These are phyloP conservation scores for Phytophthora pseudosyringae DNA, from an alignment of 352 stramenopile genomes.

Conservation along the genomic window DNA sequence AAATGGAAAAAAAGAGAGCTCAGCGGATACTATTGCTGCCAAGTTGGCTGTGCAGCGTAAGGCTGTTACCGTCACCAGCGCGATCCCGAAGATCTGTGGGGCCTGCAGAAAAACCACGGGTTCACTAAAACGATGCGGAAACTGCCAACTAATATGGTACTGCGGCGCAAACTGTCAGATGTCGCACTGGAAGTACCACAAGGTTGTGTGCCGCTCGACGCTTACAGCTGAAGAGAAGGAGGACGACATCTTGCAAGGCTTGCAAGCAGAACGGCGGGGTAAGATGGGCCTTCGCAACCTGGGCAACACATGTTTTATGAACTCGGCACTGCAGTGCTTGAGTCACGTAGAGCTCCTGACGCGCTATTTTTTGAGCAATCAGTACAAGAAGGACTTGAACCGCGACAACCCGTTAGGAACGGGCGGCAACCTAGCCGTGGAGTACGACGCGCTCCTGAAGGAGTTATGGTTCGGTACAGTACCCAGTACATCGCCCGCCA, in stretches of 20 bases:
- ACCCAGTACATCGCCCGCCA: slow-evolving; percentile 68
- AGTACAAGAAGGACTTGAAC: slow-evolving; percentile 96
- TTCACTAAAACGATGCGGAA: slow-evolving; percentile 74
- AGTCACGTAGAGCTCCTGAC: slow-evolving; percentile 94
- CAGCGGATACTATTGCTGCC: neutral
- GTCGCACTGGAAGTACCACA: slow-evolving; percentile 88
- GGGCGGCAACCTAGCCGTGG: slow-evolving; percentile 92
- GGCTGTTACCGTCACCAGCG: slow-evolving; percentile 30
- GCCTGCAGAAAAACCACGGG: slow-evolving; percentile 56
- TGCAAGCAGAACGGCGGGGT: slow-evolving; percentile 62
- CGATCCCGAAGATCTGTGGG: slow-evolving; percentile 67
- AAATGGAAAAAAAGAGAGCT: slow-evolving; percentile 30
- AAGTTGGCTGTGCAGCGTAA: slow-evolving; percentile 44
- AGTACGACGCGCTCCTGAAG: slow-evolving; percentile 95
- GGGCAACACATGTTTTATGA: slow-evolving; percentile 88
- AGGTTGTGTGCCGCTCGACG: slow-evolving; percentile 53
- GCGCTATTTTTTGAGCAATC: slow-evolving; percentile 94
- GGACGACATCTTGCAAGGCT: slow-evolving; percentile 44
- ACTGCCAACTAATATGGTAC: slow-evolving; percentile 83
- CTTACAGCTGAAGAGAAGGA: slow-evolving; percentile 50
- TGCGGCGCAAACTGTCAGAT: slow-evolving; percentile 74
- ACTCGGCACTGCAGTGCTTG: slow-evolving; percentile 90
- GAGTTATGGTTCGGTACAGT: slow-evolving; percentile 94
- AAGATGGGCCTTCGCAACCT: slow-evolving; percentile 84
- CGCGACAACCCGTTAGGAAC: slow-evolving; percentile 95